These are phyloP conservation scores for Dactylellina cionopaga DNA, from an alignment of 2,329 filamentous ascomycete species.

Conservation along the genomic window DNA sequence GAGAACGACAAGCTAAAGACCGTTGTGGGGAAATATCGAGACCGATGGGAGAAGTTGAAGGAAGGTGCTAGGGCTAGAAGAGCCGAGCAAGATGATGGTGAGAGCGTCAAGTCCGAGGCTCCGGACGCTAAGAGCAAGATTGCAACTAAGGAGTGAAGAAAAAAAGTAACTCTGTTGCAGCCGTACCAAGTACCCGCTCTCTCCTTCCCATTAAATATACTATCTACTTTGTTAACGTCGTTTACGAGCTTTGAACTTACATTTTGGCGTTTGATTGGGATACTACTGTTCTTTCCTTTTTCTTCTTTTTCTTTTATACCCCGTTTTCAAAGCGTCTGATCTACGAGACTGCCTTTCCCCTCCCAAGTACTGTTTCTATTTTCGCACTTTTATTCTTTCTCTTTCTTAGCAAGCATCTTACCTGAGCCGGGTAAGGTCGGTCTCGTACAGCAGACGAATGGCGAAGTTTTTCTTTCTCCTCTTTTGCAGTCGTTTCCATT, in stretches of 20 bases:
- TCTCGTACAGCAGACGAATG: constrained; percentile 18
- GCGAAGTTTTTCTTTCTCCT: constrained; percentile 1
- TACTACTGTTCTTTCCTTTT: constrained; percentile 10
- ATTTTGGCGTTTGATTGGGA: constrained; percentile 33
- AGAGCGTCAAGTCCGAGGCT: constrained; percentile 36
- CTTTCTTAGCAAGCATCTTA: not conserved
- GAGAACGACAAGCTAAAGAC: constrained; percentile 70
- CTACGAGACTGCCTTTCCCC: constrained; percentile 3
- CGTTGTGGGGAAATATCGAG: constrained; percentile 68
- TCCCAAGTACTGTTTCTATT: no score
- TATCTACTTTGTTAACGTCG: constrained; percentile 36
- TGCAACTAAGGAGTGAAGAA: not conserved
- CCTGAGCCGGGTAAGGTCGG: not conserved
- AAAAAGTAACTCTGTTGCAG: not conserved
- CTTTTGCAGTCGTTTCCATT: constrained; percentile 19
- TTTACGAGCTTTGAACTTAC: constrained; percentile 39
- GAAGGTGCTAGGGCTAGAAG: constrained; percentile 68
- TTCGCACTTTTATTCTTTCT: not conserved
- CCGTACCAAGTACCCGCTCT: not conserved
- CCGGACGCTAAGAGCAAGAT: constrained; percentile 28
- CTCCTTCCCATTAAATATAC: constrained; percentile 8
- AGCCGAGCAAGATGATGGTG: constrained; percentile 53
- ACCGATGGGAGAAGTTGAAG: constrained; percentile 76
- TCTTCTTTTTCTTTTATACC: constrained; percentile 40
- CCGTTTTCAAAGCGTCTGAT: constrained; percentile 15